phyloP scores from a whole-genome alignment of 176 grass and related monocot species.

The Triticum dicoccoides region DNA sequence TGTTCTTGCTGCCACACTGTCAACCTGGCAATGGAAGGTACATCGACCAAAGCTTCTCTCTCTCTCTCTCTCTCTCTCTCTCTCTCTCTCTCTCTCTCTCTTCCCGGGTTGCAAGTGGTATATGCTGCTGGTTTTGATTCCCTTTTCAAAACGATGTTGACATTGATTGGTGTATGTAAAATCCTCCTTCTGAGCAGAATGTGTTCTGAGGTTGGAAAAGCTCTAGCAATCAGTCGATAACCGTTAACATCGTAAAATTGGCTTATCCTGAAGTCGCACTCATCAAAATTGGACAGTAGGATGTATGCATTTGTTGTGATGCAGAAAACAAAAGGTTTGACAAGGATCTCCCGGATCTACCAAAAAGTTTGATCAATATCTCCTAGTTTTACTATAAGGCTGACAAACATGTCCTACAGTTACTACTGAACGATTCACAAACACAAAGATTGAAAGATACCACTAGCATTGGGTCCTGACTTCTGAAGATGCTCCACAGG shows the following conservation, averaged over 20 bases:
- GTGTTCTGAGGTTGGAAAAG: conserved; percentile 1
- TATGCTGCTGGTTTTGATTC: conserved; percentile 40
- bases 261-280: conserved; percentile 31
- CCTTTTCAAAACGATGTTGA: not conserved
- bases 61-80: not conserved
- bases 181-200: conserved; percentile 1
- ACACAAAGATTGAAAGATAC: not conserved
- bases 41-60: conserved; percentile 6
- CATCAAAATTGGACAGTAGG: conserved; percentile 9
- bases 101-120: conserved; percentile 15
- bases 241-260: conserved; percentile 34
- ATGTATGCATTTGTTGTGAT: conserved; percentile 27
- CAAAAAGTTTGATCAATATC: conserved; percentile 14
- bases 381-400: not conserved
- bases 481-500: conserved; percentile 4
- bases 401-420: not conserved
- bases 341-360: conserved; percentile 21
- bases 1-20: conserved; percentile 98
- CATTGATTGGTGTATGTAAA: conserved; percentile 19
- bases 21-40: conserved; percentile 95
- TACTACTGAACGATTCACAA: not conserved
- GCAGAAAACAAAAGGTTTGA: conserved; percentile 24
- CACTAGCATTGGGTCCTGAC: not conserved
- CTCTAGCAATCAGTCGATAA: conserved; percentile 18
- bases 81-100: conserved; percentile 15